Percentiles rank a stretch among this genome's conserved stretches.
phyloP scores from a whole-genome alignment of 345 rosid genomes.

The Psidium friedrichsthalianum region DNA sequence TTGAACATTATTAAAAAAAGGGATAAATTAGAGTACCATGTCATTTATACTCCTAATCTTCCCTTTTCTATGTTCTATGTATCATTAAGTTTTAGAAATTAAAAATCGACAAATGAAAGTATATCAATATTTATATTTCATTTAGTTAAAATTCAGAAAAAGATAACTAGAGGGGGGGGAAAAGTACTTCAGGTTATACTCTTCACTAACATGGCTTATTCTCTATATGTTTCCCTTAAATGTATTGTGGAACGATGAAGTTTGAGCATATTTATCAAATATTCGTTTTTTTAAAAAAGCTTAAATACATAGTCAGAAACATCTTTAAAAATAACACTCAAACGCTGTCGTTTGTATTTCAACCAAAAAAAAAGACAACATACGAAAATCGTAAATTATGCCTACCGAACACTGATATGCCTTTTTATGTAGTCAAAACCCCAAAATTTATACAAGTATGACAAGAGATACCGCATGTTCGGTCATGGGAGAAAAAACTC shows the following conservation, averaged over 20 bases:
- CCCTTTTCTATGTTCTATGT: background rate
- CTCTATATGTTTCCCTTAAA: background rate
- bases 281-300: background rate
- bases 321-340: background rate
- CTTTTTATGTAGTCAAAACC: background rate
- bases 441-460: accelerated
- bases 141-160: background rate
- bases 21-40: background rate
- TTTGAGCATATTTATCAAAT: background rate
- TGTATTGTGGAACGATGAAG: background rate
- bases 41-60: background rate
- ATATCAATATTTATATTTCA: no score
- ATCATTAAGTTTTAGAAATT: background rate
- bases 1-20: no score
- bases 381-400: background rate
- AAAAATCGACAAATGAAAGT: background rate
- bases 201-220: background rate
- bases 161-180: background rate
- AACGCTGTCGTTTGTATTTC: background rate
- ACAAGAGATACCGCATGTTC: background rate
- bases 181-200: background rate
- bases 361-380: background rate
- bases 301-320: background rate
- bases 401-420: background rate
- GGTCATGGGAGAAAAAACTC: background rate